A percentile compares a stretch with the other conserved stretches of the same genome.
Conservation (phyloP, 2,329 filamentous ascomycete genomes). For the Geosmithia flava region DNA sequence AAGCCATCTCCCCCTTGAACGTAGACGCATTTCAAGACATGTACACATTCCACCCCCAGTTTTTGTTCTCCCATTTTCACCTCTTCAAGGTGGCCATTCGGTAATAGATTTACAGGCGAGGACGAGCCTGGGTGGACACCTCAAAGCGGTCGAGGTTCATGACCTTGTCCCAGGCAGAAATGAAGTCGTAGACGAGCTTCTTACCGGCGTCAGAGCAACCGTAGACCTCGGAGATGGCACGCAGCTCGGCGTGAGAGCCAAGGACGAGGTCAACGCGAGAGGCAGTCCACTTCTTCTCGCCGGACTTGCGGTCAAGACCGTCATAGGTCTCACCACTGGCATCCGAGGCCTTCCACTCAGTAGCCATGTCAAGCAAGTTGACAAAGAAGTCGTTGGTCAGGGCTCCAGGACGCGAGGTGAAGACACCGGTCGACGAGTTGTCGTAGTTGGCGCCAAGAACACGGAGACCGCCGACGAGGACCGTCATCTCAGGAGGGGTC, state of each 20-base stretch:
- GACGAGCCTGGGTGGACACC: constrained; percentile 11
- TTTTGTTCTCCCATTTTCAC: neutral
- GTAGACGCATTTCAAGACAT: neutral
- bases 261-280: constrained; percentile 60
- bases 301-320: constrained; percentile 53
- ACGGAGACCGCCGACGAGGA: constrained; percentile 60
- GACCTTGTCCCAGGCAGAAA: constrained; percentile 61
- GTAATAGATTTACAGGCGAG: neutral
- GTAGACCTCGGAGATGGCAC: constrained; percentile 60
- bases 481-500: constrained; percentile 58
- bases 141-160: constrained; percentile 65
- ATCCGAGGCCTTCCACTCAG: constrained; percentile 39
- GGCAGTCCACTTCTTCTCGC: constrained; percentile 54
- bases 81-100: neutral
- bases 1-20: neutral
- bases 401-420: constrained; percentile 55
- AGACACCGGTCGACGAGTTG: constrained; percentile 52
- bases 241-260: constrained; percentile 62
- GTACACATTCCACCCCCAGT: constrained; percentile 6
- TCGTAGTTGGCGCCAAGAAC: constrained; percentile 60
- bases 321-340: constrained; percentile 44
- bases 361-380: constrained; percentile 59
- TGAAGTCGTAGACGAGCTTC: constrained; percentile 61
- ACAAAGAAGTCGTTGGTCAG: constrained; percentile 75
- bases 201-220: constrained; percentile 43